These are phyloP conservation scores for Phialemonium atrogriseum DNA, from an alignment of 2,329 filamentous ascomycete species.

Conservation along the genomic window DNA sequence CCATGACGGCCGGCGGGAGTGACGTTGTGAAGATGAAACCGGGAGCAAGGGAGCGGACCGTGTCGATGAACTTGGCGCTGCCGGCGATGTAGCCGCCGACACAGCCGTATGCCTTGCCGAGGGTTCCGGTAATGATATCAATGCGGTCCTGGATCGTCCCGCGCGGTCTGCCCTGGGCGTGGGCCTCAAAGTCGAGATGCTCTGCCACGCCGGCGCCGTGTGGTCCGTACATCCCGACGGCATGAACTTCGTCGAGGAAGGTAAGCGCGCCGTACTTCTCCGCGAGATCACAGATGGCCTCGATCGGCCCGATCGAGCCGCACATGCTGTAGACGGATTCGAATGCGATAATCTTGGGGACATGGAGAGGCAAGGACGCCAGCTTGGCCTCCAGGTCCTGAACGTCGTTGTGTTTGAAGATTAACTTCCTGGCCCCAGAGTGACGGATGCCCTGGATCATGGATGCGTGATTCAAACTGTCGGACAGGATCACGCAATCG, in stretches of 20 bases:
- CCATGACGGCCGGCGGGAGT: conserved; percentile 93
- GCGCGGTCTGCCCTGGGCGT: conserved; percentile 62
- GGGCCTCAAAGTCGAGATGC: conserved; percentile 88
- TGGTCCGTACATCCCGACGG: conserved; percentile 98
- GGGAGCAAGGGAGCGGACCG: conserved; percentile 86
- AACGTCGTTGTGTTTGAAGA: conserved; percentile 98
- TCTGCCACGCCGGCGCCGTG: conserved; percentile 93
- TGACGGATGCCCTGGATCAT: conserved; percentile 99
- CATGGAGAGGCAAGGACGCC: conserved; percentile 72
- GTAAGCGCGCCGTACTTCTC: conserved; percentile 97
- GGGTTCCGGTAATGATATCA: conserved; percentile 94
- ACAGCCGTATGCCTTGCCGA: conserved; percentile 96
- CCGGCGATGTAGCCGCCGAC: conserved; percentile 97
- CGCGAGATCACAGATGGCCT: conserved; percentile 89
- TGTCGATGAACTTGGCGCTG: conserved; percentile 77
- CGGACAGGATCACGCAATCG: conserved; percentile 94
- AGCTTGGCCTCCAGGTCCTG: conserved; percentile 87
- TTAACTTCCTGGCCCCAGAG: conserved; percentile 92
- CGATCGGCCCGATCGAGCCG: conserved; percentile 91
- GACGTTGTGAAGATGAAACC: conserved; percentile 99
- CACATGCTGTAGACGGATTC: conserved; percentile 99
- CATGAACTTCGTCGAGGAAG: conserved; percentile 97
- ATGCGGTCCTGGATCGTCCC: conserved; percentile 93
- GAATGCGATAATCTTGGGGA: conserved; percentile 97
- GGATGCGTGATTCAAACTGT: conserved; percentile 94